Base-by-base conservation (phyloP, 805 yeast genomes). In the Candida fluviatilis region DNA sequence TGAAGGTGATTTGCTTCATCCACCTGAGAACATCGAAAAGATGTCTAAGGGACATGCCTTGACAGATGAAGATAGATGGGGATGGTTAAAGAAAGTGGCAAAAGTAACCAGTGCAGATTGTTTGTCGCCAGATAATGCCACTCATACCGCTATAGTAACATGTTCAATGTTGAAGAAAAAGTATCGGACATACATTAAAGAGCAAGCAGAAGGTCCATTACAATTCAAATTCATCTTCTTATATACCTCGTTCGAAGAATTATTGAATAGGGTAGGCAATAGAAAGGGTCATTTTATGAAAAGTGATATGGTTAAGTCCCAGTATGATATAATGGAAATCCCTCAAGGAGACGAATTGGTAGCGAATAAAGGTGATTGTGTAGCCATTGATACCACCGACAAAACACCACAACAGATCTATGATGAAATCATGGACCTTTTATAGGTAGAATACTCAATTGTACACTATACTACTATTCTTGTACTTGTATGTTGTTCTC, bases 21-120 rank as follows among this genome's bases (percentile, higher is more conserved):
- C 95, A 2, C 48, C 50, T 30, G 60, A 54, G 38, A 93, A 93
- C 56, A 69, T 91, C 11, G 79, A 72, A 14, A 93, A 93, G 59
- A 93, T 93, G 99, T 61, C 84, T 2, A 51, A 66, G 15, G 95
- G 95, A 0, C 71, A 76, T 15, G 95, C 98, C 1, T 66, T 93
- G 41, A 76, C 81, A 0, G 99, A 93, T 54, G 93, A 81, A 2
- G 99, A 93, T 59, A 66, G 99, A 42, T 85, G 91, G 90, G 90
- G 75, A 1, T 93, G 99, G 99, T 71, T 93, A 14, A 59, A 66
- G 27, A 55, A 57, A 27, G 60, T 93, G 10, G 64, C 81, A 3
- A 43, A 49, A 4, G 45, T 47, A 4, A 62, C 80, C 1, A 62
- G 76, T 2, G 45, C 48, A 0, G 50, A 58, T n/a, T 70, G 81